Conservation (phyloP, 345 rosid genomes). For the Arabidopsis thaliana region DNA sequence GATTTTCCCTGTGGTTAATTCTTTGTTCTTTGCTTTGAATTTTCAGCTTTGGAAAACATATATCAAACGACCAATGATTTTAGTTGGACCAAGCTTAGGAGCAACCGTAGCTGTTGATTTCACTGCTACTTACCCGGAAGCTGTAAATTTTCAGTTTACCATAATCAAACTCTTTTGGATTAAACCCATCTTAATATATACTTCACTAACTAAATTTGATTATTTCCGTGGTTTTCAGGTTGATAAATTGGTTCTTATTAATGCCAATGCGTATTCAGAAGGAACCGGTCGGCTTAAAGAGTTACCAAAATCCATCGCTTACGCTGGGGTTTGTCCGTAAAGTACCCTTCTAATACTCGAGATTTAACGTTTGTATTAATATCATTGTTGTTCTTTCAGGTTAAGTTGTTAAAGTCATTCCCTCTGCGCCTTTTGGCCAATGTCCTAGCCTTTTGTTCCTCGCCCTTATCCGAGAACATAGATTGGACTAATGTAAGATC, state of each 20-base stretch:
- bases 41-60: constrained; percentile 79
- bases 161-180: constrained; percentile 1
- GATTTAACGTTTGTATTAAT: neutral
- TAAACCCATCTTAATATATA: neutral
- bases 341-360: neutral
- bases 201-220: neutral
- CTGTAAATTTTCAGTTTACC: constrained; percentile 52
- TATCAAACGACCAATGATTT: constrained; percentile 76
- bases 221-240: constrained; percentile 49
- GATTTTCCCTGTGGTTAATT: neutral
- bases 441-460: constrained; percentile 57
- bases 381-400: constrained; percentile 45
- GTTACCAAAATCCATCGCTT: constrained; percentile 67
- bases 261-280: constrained; percentile 80
- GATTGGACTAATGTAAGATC: constrained; percentile 82
- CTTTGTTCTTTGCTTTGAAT: neutral
- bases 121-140: constrained; percentile 73
- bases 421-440: constrained; percentile 79
- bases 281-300: constrained; percentile 73
- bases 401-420: constrained; percentile 64
- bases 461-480: constrained; percentile 57
- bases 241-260: constrained; percentile 74
- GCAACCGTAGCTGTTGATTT: constrained; percentile 85
- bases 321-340: constrained; percentile 70
- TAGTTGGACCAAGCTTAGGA: constrained; percentile 96